Evolutionary conservation across 352 stramenopile genomes (phyloP).

Genomic region (Phytophthora ohioensis): DNA sequence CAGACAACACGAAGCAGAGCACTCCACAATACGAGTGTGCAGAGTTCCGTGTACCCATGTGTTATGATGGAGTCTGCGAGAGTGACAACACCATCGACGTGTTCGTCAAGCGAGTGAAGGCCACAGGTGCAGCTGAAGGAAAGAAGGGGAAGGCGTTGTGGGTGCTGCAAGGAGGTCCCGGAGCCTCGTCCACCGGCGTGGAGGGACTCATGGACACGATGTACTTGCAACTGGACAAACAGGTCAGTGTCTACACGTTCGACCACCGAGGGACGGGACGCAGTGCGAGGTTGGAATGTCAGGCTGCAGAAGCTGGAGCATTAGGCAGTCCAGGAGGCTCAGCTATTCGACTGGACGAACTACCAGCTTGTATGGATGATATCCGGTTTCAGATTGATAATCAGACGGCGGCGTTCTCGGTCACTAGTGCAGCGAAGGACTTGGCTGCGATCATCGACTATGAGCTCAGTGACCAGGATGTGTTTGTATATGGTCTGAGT

Average conservation of each 20-base stretch:
- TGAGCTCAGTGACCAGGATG: slow-evolving; percentile 57
- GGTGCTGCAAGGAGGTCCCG: slow-evolving; percentile 76
- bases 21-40: slow-evolving; percentile 63
- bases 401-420: slow-evolving; percentile 70
- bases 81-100: slow-evolving; percentile 64
- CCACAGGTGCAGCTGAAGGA: slow-evolving; percentile 15
- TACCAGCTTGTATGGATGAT: slow-evolving; percentile 76
- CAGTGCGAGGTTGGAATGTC: slow-evolving; percentile 64
- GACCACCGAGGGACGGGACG: slow-evolving; percentile 73
- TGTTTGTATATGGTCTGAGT: slow-evolving; percentile 80
- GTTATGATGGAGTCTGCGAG: slow-evolving; percentile 70
- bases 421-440: slow-evolving; percentile 80
- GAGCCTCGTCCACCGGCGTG: slow-evolving; percentile 76
- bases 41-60: slow-evolving; percentile 73
- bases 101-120: slow-evolving; percentile 67
- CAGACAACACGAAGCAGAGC: not conserved
- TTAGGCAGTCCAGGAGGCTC: slow-evolving; percentile 61
- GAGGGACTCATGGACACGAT: slow-evolving; percentile 70
- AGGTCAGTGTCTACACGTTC: slow-evolving; percentile 75
- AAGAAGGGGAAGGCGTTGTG: slow-evolving; percentile 58
- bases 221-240: slow-evolving; percentile 55
- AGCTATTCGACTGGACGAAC: slow-evolving; percentile 60
- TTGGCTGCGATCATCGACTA: slow-evolving; percentile 61
- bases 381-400: slow-evolving; percentile 80
- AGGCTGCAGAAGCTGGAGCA: slow-evolving; percentile 56